These are phyloP conservation scores for Cicer yamashitae DNA, from an alignment of 306 rosid genomes.

Conservation along the genomic window DNA sequence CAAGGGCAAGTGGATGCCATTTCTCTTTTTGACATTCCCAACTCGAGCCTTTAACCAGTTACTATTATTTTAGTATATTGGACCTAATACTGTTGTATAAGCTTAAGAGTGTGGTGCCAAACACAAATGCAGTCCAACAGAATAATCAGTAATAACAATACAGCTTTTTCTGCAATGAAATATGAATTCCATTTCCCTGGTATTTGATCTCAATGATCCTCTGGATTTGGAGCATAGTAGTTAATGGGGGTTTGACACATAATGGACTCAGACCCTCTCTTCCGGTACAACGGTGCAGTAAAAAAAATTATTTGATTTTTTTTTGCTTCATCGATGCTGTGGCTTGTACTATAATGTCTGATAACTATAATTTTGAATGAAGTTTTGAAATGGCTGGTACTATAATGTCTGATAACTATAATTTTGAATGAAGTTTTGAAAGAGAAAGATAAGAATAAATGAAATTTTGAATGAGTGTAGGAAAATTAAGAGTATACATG, in stretches of 20 bases:
- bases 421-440: not conserved
- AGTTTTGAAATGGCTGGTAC: not conserved
- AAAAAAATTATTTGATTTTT: not conserved
- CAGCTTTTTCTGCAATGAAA: slow-evolving; percentile 1
- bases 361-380: not conserved
- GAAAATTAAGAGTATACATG: no score
- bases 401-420: not conserved
- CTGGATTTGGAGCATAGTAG: no score
- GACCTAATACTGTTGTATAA: not conserved
- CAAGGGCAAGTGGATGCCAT: not conserved
- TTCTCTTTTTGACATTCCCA: not conserved
- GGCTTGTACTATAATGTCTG: not conserved
- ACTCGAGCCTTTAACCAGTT: not conserved
- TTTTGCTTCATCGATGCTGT: not conserved
- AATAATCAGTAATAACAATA: not conserved
- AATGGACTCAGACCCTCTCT: no score
- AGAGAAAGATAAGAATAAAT: no score
- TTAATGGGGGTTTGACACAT: no score
- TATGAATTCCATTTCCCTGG: not conserved
- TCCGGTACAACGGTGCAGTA: no score
- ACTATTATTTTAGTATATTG: not conserved
- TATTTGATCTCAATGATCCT: no score
- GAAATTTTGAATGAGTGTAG: no score
- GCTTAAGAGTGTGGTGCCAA: not conserved
- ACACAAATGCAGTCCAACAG: not conserved